These are phyloP conservation scores for Aurinia saxatilis DNA, from an alignment of 345 rosid species.

Conservation along the genomic window DNA sequence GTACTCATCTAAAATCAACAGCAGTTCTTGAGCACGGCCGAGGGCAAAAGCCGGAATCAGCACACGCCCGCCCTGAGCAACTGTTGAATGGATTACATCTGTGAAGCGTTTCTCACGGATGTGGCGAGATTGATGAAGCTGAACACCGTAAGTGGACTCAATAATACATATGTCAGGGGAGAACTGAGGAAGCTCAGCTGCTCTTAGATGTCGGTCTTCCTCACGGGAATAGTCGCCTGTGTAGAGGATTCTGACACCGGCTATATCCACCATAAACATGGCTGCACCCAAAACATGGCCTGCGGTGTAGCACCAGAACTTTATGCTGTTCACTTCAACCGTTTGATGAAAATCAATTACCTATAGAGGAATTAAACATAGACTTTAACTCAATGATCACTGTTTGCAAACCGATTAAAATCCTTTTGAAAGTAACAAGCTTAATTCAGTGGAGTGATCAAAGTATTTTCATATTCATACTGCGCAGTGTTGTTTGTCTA, in stretches of 20 bases:
- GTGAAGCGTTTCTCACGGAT: conserved; percentile 91
- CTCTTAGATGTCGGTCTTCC: conserved; percentile 91
- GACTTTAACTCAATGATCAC: not conserved
- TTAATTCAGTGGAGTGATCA: not conserved
- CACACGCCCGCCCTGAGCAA: conserved; percentile 91
- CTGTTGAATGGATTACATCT: conserved; percentile 78
- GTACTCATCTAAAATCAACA: conserved; percentile 79
- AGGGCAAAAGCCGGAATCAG: conserved; percentile 78
- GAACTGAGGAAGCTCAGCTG: conserved; percentile 95
- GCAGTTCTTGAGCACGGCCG: conserved; percentile 83
- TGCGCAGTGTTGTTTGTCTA: not conserved
- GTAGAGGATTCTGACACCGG: conserved; percentile 86
- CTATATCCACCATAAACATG: conserved; percentile 97
- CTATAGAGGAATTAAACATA: conserved; percentile 9
- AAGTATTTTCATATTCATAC: not conserved
- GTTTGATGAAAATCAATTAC: conserved; percentile 90
- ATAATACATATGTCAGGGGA: conserved; percentile 94
- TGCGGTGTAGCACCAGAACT: conserved; percentile 97
- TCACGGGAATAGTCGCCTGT: conserved; percentile 95
- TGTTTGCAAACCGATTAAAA: not conserved
- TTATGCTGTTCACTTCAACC: conserved; percentile 78
- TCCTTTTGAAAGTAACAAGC: not conserved
- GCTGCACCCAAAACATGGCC: conserved; percentile 99
- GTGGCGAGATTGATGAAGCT: conserved; percentile 86
- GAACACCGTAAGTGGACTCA: conserved; percentile 94